Evolutionary conservation across 352 stramenopile species (phyloP).

Genomic region (Phytopythium oedochilum): DNA sequence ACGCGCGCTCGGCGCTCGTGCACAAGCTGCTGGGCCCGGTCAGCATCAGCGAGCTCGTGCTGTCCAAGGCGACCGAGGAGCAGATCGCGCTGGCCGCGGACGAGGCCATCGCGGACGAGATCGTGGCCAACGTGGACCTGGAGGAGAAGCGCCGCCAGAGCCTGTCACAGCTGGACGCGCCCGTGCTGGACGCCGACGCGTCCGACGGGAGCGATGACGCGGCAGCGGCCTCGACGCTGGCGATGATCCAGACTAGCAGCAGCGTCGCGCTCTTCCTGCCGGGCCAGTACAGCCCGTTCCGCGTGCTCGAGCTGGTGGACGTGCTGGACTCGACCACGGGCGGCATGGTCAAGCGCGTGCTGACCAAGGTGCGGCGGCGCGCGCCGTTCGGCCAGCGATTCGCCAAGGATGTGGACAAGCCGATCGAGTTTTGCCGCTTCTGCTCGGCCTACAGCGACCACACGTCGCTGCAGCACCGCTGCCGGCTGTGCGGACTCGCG

Average conservation of each 20-base stretch:
- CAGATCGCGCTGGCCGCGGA: slow-evolving; percentile 66
- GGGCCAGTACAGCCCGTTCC: slow-evolving; percentile 42
- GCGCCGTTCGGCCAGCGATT: slow-evolving; percentile 35
- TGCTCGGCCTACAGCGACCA: slow-evolving; percentile 68
- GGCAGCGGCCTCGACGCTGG: background rate
- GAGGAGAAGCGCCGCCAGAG: slow-evolving; percentile 43
- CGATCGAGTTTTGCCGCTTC: slow-evolving; percentile 66
- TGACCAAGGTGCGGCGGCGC: slow-evolving; percentile 58
- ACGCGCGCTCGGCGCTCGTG: slow-evolving; percentile 50
- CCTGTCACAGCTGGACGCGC: slow-evolving; percentile 14
- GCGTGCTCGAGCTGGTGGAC: slow-evolving; percentile 71
- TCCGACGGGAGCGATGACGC: background rate
- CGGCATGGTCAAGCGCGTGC: slow-evolving; percentile 67
- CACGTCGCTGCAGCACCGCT: slow-evolving; percentile 55
- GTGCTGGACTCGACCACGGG: slow-evolving; percentile 72
- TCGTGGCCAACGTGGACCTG: slow-evolving; percentile 53
- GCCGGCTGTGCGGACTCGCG: slow-evolving; percentile 47
- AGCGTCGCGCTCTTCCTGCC: slow-evolving; percentile 9
- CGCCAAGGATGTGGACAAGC: slow-evolving; percentile 17
- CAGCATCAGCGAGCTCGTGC: slow-evolving; percentile 55
- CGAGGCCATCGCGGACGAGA: slow-evolving; percentile 71
- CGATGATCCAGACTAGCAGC: background rate
- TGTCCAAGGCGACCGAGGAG: slow-evolving; percentile 61
- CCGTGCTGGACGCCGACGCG: background rate
- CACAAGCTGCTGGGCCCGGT: slow-evolving; percentile 45